Conservation (phyloP, 139 green algal genomes). For the Tetratostichococcus sp. region DNA sequence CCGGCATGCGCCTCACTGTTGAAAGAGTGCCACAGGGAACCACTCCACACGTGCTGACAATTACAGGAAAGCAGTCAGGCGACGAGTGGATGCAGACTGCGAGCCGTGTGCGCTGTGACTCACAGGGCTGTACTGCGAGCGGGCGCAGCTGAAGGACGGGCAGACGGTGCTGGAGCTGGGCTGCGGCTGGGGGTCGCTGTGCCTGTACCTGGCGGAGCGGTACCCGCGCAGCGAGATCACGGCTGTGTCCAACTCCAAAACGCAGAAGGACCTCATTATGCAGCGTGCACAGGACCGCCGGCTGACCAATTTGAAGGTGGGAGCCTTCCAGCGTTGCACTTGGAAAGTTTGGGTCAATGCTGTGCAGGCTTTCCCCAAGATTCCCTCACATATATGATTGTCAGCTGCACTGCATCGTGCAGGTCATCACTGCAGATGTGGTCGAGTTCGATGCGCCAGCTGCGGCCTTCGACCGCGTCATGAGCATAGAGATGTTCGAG, state of each 20-base stretch:
- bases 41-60: too few species aligned
- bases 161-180: conserved; percentile 91
- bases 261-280: conserved; percentile 79
- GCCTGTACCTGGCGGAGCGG: conserved; percentile 1
- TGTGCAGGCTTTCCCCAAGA: too few species aligned
- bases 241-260: conserved; percentile 82
- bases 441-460: conserved; percentile 48
- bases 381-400: too few species aligned
- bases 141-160: conserved; percentile 72
- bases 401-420: too few species aligned
- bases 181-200: conserved; percentile 91
- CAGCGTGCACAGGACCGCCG: conserved; percentile 44
- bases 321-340: neutral
- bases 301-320: conserved; percentile 76
- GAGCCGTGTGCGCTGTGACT: neutral
- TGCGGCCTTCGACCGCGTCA: conserved; percentile 74
- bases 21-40: too few species aligned
- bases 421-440: conserved; percentile 77
- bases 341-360: too few species aligned
- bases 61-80: too few species aligned
- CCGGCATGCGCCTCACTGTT: too few species aligned
- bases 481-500: conserved; percentile 98
- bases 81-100: neutral
- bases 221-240: neutral
- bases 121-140: conserved; percentile 72